phyloP scores from a whole-genome alignment of 1,139 yeast genomes.

The Kodamaea plutei region DNA sequence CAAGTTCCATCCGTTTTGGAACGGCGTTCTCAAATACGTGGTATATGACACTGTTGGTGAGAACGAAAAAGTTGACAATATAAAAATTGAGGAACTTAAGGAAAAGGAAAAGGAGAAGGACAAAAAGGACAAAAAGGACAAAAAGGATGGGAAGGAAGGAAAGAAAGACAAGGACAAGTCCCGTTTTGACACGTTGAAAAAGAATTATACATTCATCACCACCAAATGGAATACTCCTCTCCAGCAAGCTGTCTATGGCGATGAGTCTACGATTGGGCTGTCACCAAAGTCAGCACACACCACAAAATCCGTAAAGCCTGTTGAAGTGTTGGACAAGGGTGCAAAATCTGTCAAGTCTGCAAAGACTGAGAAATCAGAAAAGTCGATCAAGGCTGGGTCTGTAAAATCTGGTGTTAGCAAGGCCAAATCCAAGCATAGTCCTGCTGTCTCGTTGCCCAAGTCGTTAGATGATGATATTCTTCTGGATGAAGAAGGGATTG shows the following conservation, averaged over 20 bases:
- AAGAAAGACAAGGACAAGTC: conserved; percentile 2
- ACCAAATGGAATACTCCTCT: conserved; percentile 38
- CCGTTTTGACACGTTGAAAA: conserved; percentile 17
- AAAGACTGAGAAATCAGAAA: background rate
- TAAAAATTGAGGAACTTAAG: background rate
- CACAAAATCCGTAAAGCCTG: conserved; percentile 2
- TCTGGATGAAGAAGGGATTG: conserved; percentile 1
- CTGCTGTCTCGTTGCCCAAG: conserved; percentile 5
- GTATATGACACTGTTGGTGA: conserved; percentile 21
- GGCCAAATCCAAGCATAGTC: conserved; percentile 1
- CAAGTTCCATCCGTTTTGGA: conserved; percentile 37
- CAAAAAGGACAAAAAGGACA: conserved; percentile 2
- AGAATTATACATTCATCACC: conserved; percentile 20
- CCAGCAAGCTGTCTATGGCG: conserved; percentile 16
- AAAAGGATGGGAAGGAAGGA: conserved; percentile 3
- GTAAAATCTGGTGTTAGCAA: background rate
- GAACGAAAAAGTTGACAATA: conserved; percentile 5
- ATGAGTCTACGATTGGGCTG: background rate
- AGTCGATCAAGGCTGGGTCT: background rate
- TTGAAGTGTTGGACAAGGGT: conserved; percentile 1
- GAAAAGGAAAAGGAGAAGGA: conserved; percentile 9
- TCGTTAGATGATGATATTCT: conserved; percentile 4
- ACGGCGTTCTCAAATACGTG: conserved; percentile 35
- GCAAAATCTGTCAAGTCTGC: background rate
- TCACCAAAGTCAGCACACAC: conserved; percentile 3